Percentiles rank a stretch among this genome's conserved stretches.
Conservation (phyloP, 345 rosid species). For the Pelargonium nanum region DNA sequence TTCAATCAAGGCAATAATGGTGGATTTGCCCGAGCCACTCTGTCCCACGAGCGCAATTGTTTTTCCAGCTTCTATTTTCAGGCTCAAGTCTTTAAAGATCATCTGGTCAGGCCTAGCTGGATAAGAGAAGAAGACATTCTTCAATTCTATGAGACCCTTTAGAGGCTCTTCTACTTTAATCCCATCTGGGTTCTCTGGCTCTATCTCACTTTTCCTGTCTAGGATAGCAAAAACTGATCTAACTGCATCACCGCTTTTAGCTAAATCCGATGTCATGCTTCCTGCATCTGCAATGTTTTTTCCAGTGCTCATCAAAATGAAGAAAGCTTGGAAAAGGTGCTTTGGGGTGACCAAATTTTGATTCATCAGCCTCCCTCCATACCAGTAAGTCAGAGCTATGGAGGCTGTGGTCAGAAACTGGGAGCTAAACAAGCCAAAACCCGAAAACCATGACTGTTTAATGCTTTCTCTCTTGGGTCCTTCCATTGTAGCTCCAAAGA, state of each 20-base stretch:
- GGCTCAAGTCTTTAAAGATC: slow-evolving; percentile 27
- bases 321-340: slow-evolving; percentile 34
- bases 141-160: slow-evolving; percentile 27
- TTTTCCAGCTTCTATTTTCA: slow-evolving; percentile 32
- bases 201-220: slow-evolving; percentile 26
- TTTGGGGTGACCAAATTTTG: slow-evolving; percentile 21
- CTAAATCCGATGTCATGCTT: slow-evolving; percentile 41
- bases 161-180: slow-evolving; percentile 4
- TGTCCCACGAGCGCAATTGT: slow-evolving; percentile 33
- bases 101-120: slow-evolving; percentile 32
- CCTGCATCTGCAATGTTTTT: slow-evolving; percentile 38
- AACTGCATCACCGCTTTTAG: slow-evolving; percentile 31
- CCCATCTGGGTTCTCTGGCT: slow-evolving; percentile 25
- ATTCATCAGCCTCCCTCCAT: slow-evolving; percentile 37
- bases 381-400: slow-evolving; percentile 33
- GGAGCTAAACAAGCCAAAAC: slow-evolving; percentile 30
- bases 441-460: slow-evolving; percentile 41
- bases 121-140: slow-evolving; percentile 25
- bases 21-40: slow-evolving; percentile 49
- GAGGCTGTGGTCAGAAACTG: slow-evolving; percentile 35
- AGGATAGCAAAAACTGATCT: slow-evolving; percentile 23
- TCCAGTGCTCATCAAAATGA: slow-evolving; percentile 39
- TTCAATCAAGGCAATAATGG: slow-evolving; percentile 29
- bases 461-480: slow-evolving; percentile 31
- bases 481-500: slow-evolving; percentile 23